Evolutionary conservation across 352 stramenopile species (phyloP).

Genomic region (Pythium vanterpoolii): DNA sequence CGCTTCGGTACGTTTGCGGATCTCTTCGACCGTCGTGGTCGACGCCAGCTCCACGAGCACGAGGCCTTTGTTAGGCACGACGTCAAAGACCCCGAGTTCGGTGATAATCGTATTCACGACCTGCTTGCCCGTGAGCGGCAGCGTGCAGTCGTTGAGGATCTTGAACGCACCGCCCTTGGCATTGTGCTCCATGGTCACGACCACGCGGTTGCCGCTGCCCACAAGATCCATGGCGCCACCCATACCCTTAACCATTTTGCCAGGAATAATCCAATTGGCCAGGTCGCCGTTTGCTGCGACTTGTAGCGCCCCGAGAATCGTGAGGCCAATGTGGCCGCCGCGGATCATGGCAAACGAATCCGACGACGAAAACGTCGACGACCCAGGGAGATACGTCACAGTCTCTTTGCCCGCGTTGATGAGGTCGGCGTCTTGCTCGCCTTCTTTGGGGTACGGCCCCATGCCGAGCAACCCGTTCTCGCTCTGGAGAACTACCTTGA

Average conservation of each 20-base stretch:
- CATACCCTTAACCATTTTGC: constrained; percentile 98
- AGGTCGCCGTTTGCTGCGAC: constrained; percentile 93
- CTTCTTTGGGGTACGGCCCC: constrained; percentile 87
- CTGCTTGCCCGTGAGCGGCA: constrained; percentile 93
- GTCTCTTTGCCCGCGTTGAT: constrained; percentile 98
- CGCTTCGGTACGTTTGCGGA: constrained; percentile 75
- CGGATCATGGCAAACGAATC: constrained; percentile 98
- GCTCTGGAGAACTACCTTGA: constrained; percentile 94
- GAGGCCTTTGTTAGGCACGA: constrained; percentile 60
- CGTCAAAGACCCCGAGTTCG: constrained; percentile 86
- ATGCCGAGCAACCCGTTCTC: constrained; percentile 97
- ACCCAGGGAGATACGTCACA: constrained; percentile 91
- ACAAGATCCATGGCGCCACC: constrained; percentile 98
- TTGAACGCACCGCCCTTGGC: constrained; percentile 93
- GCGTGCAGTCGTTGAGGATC: constrained; percentile 91
- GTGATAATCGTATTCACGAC: constrained; percentile 95
- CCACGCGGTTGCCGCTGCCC: constrained; percentile 88
- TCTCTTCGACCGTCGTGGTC: constrained; percentile 77
- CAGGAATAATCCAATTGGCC: constrained; percentile 95
- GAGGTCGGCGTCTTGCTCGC: constrained; percentile 91
- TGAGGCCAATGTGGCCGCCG: constrained; percentile 94
- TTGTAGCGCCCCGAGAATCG: constrained; percentile 94
- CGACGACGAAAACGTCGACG: constrained; percentile 92
- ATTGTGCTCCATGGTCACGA: constrained; percentile 98
- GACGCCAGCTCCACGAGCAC: constrained; percentile 89